Conservation (phyloP, 2,329 filamentous ascomycete species). For the Cladosporium sp. region DNA sequence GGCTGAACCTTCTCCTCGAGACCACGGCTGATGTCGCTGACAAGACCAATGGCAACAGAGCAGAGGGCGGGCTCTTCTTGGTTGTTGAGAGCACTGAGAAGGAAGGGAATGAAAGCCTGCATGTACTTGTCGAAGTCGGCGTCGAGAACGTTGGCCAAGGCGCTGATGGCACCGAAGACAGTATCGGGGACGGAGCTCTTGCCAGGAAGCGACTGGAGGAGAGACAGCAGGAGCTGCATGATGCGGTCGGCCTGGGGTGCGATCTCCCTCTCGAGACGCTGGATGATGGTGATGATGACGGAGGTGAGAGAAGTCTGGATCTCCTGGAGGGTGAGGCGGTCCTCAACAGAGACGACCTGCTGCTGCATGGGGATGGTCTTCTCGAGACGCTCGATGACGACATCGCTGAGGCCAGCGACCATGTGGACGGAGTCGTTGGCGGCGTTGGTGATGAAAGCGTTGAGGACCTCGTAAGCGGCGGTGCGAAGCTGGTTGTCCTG, state of each 20-base stretch:
- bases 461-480: constrained; percentile 94
- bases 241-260: constrained; percentile 87
- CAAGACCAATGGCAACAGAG: constrained; percentile 94
- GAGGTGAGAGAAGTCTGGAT: constrained; percentile 96
- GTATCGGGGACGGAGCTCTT: constrained; percentile 96
- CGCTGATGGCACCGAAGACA: constrained; percentile 86
- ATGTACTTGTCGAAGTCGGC: constrained; percentile 96
- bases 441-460: constrained; percentile 88
- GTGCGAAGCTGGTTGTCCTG: constrained; percentile 88
- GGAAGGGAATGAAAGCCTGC: constrained; percentile 88
- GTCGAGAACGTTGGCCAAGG: constrained; percentile 87
- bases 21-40: constrained; percentile 93
- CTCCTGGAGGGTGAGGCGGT: constrained; percentile 92
- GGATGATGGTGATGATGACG: constrained; percentile 87
- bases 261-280: constrained; percentile 88
- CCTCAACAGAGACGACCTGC: constrained; percentile 95
- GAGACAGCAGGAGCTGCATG: constrained; percentile 83
- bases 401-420: constrained; percentile 78
- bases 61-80: constrained; percentile 93
- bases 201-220: constrained; percentile 72
- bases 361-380: constrained; percentile 84
- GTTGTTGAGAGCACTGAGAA: constrained; percentile 92
- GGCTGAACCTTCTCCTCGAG: constrained; percentile 88
- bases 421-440: constrained; percentile 81
- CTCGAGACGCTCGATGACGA: constrained; percentile 87